Percentiles rank a stretch among this genome's conserved stretches.
Conservation (phyloP, 2,329 filamentous ascomycete species). For the Colletotrichum tamarilloi region DNA sequence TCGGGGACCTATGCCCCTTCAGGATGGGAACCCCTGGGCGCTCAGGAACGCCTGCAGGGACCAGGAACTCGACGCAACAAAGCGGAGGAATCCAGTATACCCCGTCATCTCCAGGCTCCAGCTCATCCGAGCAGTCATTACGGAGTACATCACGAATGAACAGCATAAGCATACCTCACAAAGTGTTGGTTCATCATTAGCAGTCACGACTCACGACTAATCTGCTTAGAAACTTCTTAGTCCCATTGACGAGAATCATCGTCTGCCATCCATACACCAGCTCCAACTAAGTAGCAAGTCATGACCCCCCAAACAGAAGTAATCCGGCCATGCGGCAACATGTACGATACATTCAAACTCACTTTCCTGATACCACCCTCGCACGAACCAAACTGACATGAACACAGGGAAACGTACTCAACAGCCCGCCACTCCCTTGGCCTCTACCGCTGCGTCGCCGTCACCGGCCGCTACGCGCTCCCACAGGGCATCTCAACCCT, state of each 20-base stretch:
- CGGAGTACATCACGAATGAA: no score
- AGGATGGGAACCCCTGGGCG: background rate
- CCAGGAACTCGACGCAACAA: constrained; percentile 14
- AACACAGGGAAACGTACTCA: constrained; percentile 55
- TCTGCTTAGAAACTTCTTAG: background rate
- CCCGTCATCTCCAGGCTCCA: background rate
- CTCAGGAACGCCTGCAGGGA: constrained; percentile 3
- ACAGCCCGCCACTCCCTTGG: constrained; percentile 59
- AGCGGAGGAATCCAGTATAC: background rate
- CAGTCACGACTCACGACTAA: background rate
- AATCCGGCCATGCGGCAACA: constrained; percentile 28
- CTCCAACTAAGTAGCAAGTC: background rate
- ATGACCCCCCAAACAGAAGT: constrained; percentile 2
- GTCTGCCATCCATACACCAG: background rate
- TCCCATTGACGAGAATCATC: background rate
- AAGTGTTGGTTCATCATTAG: no score
- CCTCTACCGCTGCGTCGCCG: constrained; percentile 58
- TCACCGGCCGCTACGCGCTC: constrained; percentile 56
- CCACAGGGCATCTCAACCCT: background rate
- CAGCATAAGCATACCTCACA: no score
- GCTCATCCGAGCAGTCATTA: background rate
- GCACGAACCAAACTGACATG: no score
- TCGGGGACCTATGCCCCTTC: background rate
- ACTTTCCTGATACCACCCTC: no score
- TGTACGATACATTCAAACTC: background rate